Conservation (phyloP, 192 early-diverging fungal genomes). For the Kickxella alabastrina region DNA sequence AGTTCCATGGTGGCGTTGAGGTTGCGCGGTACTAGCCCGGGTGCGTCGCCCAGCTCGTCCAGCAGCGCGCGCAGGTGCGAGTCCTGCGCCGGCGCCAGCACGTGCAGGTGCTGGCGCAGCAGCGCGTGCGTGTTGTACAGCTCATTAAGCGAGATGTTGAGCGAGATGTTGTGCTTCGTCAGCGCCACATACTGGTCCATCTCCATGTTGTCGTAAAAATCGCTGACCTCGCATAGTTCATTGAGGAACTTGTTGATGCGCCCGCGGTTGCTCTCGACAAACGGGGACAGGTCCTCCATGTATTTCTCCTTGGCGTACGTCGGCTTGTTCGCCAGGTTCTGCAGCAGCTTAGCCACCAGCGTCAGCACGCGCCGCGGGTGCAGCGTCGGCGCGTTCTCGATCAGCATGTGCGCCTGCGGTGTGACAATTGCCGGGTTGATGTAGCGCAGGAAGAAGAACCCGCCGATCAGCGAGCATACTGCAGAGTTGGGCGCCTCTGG, state of each 20-base stretch:
- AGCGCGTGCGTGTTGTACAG: conserved; percentile 89
- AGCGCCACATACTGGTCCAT: conserved; percentile 98
- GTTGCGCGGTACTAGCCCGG: conserved; percentile 45
- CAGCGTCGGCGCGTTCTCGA: conserved; percentile 74
- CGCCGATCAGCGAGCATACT: conserved; percentile 93
- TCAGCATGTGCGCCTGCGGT: conserved; percentile 90
- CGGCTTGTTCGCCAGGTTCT: conserved; percentile 94
- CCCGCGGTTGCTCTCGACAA: conserved; percentile 82
- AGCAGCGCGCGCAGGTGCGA: conserved; percentile 75
- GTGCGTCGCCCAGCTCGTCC: conserved; percentile 71
- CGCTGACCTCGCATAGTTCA: conserved; percentile 89
- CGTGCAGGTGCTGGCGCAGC: conserved; percentile 76
- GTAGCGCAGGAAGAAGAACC: conserved; percentile 95
- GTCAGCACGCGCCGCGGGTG: conserved; percentile 85
- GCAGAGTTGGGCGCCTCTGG: conserved; percentile 84
- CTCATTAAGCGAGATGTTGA: conserved; percentile 92
- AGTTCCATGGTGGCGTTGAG: conserved; percentile 49
- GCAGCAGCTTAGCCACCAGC: conserved; percentile 89
- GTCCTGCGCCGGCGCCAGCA: conserved; percentile 74
- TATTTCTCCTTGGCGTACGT: conserved; percentile 87
- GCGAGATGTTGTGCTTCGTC: conserved; percentile 84
- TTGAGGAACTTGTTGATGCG: conserved; percentile 86
- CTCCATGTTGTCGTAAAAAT: conserved; percentile 94
- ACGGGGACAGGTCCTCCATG: conserved; percentile 86
- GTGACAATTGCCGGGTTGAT: conserved; percentile 98